Conservation (phyloP, 2,329 filamentous ascomycete species). For the Ilyonectria sp. region DNA sequence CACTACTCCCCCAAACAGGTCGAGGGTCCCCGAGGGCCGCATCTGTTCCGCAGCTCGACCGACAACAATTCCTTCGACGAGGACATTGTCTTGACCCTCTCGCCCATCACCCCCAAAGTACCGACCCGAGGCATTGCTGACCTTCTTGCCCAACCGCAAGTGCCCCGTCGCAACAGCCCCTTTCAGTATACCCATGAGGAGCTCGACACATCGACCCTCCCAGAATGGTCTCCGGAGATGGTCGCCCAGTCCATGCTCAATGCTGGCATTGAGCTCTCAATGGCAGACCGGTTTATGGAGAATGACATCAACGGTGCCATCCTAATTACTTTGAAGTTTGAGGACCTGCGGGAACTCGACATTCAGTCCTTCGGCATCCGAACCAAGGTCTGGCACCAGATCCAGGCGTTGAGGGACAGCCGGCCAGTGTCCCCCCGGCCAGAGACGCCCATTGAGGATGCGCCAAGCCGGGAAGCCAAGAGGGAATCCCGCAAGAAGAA, state of each 20-base stretch:
- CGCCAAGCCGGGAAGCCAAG: constrained; percentile 65
- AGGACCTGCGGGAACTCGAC: constrained; percentile 86
- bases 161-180: constrained; percentile 61
- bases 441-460: constrained; percentile 74
- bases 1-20: constrained; percentile 76
- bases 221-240: constrained; percentile 80
- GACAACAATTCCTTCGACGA: constrained; percentile 61
- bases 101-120: constrained; percentile 78
- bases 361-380: constrained; percentile 87
- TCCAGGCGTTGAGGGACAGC: constrained; percentile 76
- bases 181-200: constrained; percentile 71
- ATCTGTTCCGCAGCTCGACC: constrained; percentile 84
- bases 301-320: constrained; percentile 95
- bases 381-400: constrained; percentile 85
- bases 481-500: constrained; percentile 61
- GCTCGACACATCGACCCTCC: constrained; percentile 72
- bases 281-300: constrained; percentile 87
- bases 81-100: constrained; percentile 75
- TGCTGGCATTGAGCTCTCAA: constrained; percentile 81
- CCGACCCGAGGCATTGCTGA: constrained; percentile 58
- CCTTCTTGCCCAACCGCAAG: constrained; percentile 43
- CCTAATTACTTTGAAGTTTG: constrained; percentile 90
- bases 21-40: constrained; percentile 86
- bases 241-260: constrained; percentile 91
- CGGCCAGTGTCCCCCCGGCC: constrained; percentile 66